Percentiles rank a stretch among this genome's conserved stretches.
Evolutionary conservation across 169 alveolate species (phyloP).

Genomic region (Eimeria praecox): DNA sequence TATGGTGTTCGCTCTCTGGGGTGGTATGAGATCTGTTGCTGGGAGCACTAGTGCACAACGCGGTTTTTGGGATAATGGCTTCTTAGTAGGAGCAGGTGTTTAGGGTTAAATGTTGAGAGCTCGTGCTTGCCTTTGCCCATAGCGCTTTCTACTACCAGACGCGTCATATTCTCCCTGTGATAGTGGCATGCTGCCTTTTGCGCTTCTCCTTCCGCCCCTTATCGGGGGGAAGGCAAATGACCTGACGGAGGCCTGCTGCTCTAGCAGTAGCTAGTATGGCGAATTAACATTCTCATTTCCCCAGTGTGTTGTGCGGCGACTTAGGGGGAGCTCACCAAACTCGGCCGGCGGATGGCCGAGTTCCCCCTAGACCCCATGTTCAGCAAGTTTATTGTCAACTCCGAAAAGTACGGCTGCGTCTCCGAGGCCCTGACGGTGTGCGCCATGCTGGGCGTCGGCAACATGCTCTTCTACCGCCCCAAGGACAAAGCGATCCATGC

Average conservation of each 20-base stretch:
- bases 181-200: background rate
- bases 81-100: no score
- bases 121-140: background rate
- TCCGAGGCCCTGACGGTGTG: constrained; percentile 97
- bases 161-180: background rate
- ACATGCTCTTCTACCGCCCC: constrained; percentile 97
- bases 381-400: constrained; percentile 92
- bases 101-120: background rate
- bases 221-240: background rate
- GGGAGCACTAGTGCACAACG: background rate
- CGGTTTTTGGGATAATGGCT: background rate
- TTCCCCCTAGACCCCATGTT: constrained; percentile 99
- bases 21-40: background rate
- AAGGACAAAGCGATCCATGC: constrained; percentile 98
- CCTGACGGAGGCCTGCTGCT: background rate
- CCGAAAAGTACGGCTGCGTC: constrained; percentile 97
- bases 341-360: constrained; percentile 99
- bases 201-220: background rate
- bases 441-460: constrained; percentile 99
- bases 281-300: background rate
- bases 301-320: background rate
- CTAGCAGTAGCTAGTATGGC: background rate
- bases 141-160: background rate
- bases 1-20: background rate
- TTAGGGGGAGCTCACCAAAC: constrained; percentile 88